Evolutionary conservation across 495 filamentous ascomycete species (phyloP).

Genomic region (Eremomyces bilateralis): DNA sequence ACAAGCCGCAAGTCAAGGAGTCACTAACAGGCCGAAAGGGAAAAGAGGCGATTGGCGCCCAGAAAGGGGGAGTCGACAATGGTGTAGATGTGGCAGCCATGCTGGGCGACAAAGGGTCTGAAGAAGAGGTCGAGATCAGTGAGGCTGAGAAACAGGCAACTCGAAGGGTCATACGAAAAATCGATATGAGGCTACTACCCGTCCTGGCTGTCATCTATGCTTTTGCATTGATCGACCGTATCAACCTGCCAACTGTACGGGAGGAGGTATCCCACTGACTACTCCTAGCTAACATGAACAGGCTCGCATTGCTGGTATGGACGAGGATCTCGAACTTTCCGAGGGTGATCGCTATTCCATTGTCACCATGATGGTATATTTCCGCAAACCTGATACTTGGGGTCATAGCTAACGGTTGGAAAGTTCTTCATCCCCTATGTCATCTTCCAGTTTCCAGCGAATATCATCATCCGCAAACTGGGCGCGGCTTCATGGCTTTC

Average conservation of each 20-base stretch:
- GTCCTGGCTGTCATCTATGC: background rate
- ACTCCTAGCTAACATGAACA: background rate
- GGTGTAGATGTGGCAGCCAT: background rate
- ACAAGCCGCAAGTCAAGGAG: too few species aligned
- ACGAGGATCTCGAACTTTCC: background rate
- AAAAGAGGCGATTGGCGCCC: background rate
- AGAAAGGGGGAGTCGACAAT: background rate
- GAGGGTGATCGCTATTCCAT: too few species aligned
- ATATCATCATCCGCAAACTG: background rate
- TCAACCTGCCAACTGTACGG: too few species aligned
- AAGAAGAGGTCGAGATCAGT: background rate
- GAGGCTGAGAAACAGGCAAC: background rate
- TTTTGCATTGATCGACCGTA: background rate
- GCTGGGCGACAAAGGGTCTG: background rate
- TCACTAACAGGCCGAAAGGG: too few species aligned
- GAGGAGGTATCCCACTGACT: background rate
- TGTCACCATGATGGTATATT: too few species aligned
- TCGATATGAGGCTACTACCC: background rate
- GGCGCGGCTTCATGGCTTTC: background rate
- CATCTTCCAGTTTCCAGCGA: background rate
- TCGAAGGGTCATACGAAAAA: background rate
- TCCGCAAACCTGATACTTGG: too few species aligned
- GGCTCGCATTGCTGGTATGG: background rate
- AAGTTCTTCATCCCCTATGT: background rate
- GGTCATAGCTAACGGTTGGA: background rate